Base-by-base conservation (phyloP, 306 rosid genomes). In the Quercus parvula region DNA sequence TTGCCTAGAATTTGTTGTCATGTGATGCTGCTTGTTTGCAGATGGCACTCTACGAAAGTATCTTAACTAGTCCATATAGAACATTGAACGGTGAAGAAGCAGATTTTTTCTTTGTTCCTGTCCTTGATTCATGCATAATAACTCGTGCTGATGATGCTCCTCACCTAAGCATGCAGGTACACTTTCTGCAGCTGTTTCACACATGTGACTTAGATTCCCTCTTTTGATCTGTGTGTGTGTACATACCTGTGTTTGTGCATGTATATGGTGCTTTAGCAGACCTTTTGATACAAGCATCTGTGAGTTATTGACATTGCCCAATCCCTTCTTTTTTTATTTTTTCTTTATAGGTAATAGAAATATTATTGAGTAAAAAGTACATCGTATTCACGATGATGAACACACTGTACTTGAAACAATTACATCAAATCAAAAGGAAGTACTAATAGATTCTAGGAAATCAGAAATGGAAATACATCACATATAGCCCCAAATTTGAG, bases 71-170 rank as follows among this genome's bases (percentile, higher is more conserved):
- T 88, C 92, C 96, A 41, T 84, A 95, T 83, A 88, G 99, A 82
- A 95, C 99, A 69, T 82, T 90, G 85, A 90, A 89, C 52, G 99
- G 98, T 52, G 96, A 90, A 80, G 98, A 95, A 85, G 99, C 99
- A 71, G 99, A 95, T 68, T 95, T 85, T 87, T 95, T 90, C 93
- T 95, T 90, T 78, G 98, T 91, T 82, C 99, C 99, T 52, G 96
- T 90, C 84, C 98, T 95, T 78, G 99, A 95, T 91, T 85, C 97
- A 56, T 95, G 99, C 84, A 88, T 95, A 82, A 95, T 95, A 78
- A 89, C 92, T 81, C 99, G 98, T 10, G 98, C 98, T 19, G 93
- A 83, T 77, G 98, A 95, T 84, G 96, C 99, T 80, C 99, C 99
- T 79, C 97, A 92, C 87, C 83, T 95, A 85, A 95, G 89, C 76